Evolutionary conservation across 2,329 filamentous ascomycete genomes (phyloP).

Genomic region (Venturia pyrina): DNA sequence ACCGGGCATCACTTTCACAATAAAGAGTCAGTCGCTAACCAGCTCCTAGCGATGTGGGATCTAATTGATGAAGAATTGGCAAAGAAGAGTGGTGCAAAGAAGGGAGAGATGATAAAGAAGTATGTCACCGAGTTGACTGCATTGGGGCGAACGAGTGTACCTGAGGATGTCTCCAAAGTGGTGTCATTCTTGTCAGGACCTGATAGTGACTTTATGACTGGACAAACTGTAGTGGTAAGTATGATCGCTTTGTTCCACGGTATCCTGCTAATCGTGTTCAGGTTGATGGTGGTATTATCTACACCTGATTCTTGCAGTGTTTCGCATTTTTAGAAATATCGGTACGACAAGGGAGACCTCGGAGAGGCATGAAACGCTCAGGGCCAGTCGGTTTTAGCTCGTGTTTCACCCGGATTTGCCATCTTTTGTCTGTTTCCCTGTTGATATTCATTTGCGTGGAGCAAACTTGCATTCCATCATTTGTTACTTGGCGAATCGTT

Average conservation of each 20-base stretch:
- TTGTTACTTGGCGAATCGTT: not conserved
- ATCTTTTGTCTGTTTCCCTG: not conserved
- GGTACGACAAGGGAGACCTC: not conserved
- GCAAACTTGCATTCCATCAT: not conserved
- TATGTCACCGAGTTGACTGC: slow-evolving; percentile 45
- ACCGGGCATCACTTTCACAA: not conserved
- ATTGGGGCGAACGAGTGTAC: slow-evolving; percentile 46
- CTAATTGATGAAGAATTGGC: slow-evolving; percentile 52
- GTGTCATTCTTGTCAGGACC: slow-evolving; percentile 52
- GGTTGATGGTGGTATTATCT: slow-evolving; percentile 45
- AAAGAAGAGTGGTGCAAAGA: slow-evolving; percentile 39
- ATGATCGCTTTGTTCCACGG: not conserved
- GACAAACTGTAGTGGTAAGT: slow-evolving; percentile 50
- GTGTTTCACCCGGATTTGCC: not conserved
- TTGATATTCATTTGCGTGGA: not conserved
- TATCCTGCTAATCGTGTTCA: not conserved
- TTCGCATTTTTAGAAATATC: not conserved
- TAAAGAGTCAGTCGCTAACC: not conserved
- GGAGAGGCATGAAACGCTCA: not conserved
- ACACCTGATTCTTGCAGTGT: not conserved
- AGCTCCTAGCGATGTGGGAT: slow-evolving; percentile 50
- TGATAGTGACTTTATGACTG: slow-evolving; percentile 56
- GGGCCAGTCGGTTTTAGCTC: not conserved
- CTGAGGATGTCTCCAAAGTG: slow-evolving; percentile 52
- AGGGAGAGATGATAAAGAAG: slow-evolving; percentile 46